Evolutionary conservation across 176 grass and related monocot genomes (phyloP).

Genomic region (barley (Hordeum vulgare)): MorexV3_pseudomolecules_assembly NC_058521.1:555569232-555569731

Average conservation of each 20-base stretch:
- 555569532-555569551: background rate
- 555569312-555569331: background rate
- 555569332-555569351: background rate
- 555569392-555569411: slow-evolving; percentile 80
- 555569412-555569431: slow-evolving; percentile 85
- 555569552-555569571: background rate
- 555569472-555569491: slow-evolving; percentile 51
- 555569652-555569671: background rate
- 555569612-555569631: background rate
- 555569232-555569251: background rate
- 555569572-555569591: background rate
- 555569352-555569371: background rate
- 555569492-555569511: background rate
- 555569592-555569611: background rate
- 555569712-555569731: slow-evolving; percentile 93
- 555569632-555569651: background rate
- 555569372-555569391: slow-evolving; percentile 21
- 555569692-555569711: slow-evolving; percentile 68
- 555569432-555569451: slow-evolving; percentile 90
- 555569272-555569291: background rate
- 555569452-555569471: slow-evolving; percentile 91
- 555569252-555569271: background rate
- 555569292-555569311: background rate
- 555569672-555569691: slow-evolving; percentile 4
- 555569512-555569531: background rate